Conservation (phyloP, 2,329 filamentous ascomycete species). For the Cercospora citrullina region DNA sequence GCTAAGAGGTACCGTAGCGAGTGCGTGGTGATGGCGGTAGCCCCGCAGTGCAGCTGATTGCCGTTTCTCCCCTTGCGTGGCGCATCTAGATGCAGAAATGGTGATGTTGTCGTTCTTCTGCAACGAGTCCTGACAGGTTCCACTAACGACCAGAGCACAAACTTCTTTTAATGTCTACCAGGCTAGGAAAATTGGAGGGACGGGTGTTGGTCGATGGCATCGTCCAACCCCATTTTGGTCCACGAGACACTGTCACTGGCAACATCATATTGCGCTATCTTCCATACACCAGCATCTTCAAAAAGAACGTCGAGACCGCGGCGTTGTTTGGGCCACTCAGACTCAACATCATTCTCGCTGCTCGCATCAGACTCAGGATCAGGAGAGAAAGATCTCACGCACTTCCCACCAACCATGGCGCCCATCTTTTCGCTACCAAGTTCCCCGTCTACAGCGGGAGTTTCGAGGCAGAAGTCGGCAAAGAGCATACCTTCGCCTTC, state of each 20-base stretch:
- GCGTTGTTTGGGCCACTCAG: conserved; percentile 24
- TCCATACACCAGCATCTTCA: conserved; percentile 18
- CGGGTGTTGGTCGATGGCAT: conserved; percentile 14
- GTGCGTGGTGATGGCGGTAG: neutral
- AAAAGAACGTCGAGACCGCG: conserved; percentile 21
- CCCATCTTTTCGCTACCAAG: conserved; percentile 12
- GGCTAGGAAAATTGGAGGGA: conserved; percentile 20
- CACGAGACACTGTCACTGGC: conserved; percentile 22
- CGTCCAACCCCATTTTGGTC: conserved; percentile 19
- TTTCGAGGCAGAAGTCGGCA: conserved; percentile 22
- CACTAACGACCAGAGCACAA: neutral
- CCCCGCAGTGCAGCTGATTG: neutral
- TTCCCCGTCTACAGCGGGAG: conserved; percentile 21
- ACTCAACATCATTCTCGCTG: conserved; percentile 16
- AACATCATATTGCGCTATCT: conserved; percentile 18
- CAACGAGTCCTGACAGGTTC: neutral
- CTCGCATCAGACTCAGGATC: conserved; percentile 19
- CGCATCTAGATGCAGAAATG: neutral
- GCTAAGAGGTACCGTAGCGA: no score
- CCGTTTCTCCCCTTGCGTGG: neutral
- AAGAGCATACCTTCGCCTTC: conserved; percentile 20
- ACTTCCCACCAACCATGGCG: conserved; percentile 22
- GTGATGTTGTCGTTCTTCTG: neutral
- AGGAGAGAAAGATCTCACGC: conserved; percentile 19
- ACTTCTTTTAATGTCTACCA: conserved; percentile 5